Percentiles rank a stretch among this genome's conserved stretches.
These are phyloP conservation scores for Phialocephala sp. DNA, from an alignment of 2,329 filamentous ascomycete genomes.

Conservation along the genomic window DNA sequence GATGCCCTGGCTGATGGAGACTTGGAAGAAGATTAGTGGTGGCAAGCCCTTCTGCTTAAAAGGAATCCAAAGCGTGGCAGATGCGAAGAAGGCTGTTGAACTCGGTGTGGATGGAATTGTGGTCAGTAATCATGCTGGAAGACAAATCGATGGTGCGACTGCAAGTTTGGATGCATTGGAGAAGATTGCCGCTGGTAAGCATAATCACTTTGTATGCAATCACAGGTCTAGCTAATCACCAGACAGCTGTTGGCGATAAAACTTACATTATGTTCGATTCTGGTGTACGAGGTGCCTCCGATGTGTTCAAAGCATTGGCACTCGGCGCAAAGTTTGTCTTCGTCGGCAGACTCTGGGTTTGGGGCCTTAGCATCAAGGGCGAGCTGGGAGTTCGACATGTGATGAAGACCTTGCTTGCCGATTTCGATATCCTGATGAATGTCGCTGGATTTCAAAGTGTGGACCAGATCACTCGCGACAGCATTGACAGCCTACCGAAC, in stretches of 20 bases:
- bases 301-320: conserved; percentile 65
- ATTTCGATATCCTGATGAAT: conserved; percentile 67
- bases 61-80: conserved; percentile 64
- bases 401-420: conserved; percentile 64
- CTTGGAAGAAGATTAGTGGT: conserved; percentile 63
- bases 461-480: conserved; percentile 54
- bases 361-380: conserved; percentile 63
- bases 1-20: conserved; percentile 62
- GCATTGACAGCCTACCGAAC: conserved; percentile 50
- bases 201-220: background rate
- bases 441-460: conserved; percentile 60
- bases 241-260: conserved; percentile 30
- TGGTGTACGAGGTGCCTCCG: conserved; percentile 60
- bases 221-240: conserved; percentile 5
- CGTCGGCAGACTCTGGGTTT: conserved; percentile 65
- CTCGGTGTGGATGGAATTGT: conserved; percentile 65
- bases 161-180: conserved; percentile 65
- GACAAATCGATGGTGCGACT: conserved; percentile 55
- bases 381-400: conserved; percentile 66
- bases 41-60: conserved; percentile 66
- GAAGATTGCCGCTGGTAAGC: conserved; percentile 57
- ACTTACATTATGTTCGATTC: conserved; percentile 54
- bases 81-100: conserved; percentile 62
- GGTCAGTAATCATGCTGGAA: conserved; percentile 62
- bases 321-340: conserved; percentile 67